These are phyloP conservation scores for Monosporascus cannonballus DNA, from an alignment of 2,329 filamentous ascomycete genomes.

Conservation along the genomic window DNA sequence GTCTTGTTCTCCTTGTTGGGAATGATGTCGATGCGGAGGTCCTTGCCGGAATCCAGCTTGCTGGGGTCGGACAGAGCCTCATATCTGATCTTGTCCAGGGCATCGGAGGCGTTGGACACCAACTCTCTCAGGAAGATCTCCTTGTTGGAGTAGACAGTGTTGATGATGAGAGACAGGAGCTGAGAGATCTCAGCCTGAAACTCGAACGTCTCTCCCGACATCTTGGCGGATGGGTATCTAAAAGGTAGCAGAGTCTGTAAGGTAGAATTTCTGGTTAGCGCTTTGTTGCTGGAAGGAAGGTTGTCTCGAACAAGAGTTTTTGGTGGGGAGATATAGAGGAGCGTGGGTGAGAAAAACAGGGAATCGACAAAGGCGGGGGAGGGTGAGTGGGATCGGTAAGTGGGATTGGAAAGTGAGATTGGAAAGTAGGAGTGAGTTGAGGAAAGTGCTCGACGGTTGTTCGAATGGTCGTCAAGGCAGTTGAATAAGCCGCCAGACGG, in stretches of 20 bases:
- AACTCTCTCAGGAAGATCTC: constrained; percentile 99
- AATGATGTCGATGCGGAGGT: constrained; percentile 98
- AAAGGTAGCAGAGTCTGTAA: neutral
- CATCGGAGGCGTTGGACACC: constrained; percentile 98
- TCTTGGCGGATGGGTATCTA: constrained; percentile 40
- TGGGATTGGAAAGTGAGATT: no score
- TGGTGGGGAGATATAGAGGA: no score
- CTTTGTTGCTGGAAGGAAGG: neutral
- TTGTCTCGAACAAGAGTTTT: no score
- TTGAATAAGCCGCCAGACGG: no score
- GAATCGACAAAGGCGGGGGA: no score
- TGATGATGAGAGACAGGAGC: constrained; percentile 99
- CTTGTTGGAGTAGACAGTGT: constrained; percentile 99
- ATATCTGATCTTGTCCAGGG: constrained; percentile 99
- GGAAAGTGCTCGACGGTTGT: no score
- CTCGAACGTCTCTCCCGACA: constrained; percentile 93
- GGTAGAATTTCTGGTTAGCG: neutral
- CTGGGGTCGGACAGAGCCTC: constrained; percentile 93
- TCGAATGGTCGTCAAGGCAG: no score
- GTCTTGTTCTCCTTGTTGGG: constrained; percentile 97
- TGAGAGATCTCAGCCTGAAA: constrained; percentile 99
- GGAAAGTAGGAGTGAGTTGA: no score
- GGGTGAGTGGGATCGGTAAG: no score
- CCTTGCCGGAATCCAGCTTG: constrained; percentile 97
- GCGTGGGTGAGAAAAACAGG: no score